Base-by-base conservation (phyloP, 2,329 filamentous ascomycete species). In the Cryphonectria radicalis region DNA sequence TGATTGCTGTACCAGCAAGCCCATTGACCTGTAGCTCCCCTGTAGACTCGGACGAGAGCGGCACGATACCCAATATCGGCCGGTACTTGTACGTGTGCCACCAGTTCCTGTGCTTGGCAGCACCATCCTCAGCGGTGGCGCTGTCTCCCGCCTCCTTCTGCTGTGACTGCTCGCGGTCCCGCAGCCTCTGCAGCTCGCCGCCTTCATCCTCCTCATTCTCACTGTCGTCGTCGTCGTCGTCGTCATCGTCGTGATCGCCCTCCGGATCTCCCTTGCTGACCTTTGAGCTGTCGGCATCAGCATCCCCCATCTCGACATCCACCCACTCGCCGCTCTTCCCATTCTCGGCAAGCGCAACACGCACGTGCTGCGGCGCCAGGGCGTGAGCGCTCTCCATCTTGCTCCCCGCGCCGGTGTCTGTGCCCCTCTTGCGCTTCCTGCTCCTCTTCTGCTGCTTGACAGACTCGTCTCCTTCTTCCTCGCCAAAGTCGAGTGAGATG, bases 1-100 rank as follows among this genome's bases (percentile, higher is more conserved):
- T 46, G 37, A 4, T 37, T 37, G 59, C 32, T 25, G 25, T 32
- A 14, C 75, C 63, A 62, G 46, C 66, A 32, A 53, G 19, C 13
- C 67, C 71, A n/a, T 74, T 75, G 35, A 71, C 74, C 46, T 70
- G 73, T 22, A 25, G 59, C 60, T 42, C 72, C 75, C 79, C 79
- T 28, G 74, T 76, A 68, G 78, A 79, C 42, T 76, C 76, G 25
- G 74, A 76, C 40, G 74, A 77, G 74, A 87, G 80, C 60, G 84
- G 83, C 50, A 89, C 86, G 53, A 90, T 82, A 68, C 95, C 96
- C 73, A 99, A 85, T 76, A 99, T 94, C n/a, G 95, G 93, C 71
- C 95, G 88, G 82, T 98, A 99, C 81, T 97, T 97, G 85, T 92
- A 94, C 6, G 95, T 97, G 79, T 91, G 89, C 93, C 94, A 98